phyloP scores from a whole-genome alignment of 2,329 filamentous ascomycete genomes.

The Annulohypoxylon truncatum region DNA sequence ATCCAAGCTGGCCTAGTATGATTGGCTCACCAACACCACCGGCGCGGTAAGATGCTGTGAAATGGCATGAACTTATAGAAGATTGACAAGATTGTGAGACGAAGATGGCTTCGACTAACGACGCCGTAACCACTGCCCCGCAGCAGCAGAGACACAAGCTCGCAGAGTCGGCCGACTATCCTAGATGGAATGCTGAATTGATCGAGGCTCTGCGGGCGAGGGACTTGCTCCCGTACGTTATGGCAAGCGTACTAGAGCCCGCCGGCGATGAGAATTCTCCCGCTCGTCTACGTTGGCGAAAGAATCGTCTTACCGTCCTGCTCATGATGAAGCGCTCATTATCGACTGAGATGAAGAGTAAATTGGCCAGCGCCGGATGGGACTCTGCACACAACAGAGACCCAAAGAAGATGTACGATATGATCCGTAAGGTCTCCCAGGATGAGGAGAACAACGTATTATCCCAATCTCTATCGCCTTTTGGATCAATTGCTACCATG shows the following conservation, averaged over 20 bases:
- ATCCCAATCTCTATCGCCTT: constrained; percentile 7
- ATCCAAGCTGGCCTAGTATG: neutral
- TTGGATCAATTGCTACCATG: constrained; percentile 12
- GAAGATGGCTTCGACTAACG: constrained; percentile 28
- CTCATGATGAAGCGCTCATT: constrained; percentile 32
- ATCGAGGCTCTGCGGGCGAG: constrained; percentile 24
- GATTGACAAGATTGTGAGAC: constrained; percentile 1
- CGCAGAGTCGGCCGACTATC: constrained; percentile 21
- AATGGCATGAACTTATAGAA: neutral
- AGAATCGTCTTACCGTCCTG: constrained; percentile 26
- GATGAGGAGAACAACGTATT: neutral
- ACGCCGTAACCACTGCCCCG: neutral
- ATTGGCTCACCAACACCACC: neutral
- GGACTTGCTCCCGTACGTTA: constrained; percentile 32
- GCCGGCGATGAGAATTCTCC: constrained; percentile 12
- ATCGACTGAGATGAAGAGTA: constrained; percentile 29
- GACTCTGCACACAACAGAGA: constrained; percentile 18
- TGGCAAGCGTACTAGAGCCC: constrained; percentile 24
- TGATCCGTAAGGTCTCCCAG: constrained; percentile 23
- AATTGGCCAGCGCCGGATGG: constrained; percentile 23
- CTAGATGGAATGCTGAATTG: constrained; percentile 36
- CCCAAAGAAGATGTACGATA: constrained; percentile 39
- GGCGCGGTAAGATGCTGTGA: neutral
- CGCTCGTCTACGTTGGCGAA: constrained; percentile 26
- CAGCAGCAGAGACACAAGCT: constrained; percentile 29